Conservation (phyloP, 2,329 filamentous ascomycete genomes). For the Pseudohalonectria lignicola region DNA sequence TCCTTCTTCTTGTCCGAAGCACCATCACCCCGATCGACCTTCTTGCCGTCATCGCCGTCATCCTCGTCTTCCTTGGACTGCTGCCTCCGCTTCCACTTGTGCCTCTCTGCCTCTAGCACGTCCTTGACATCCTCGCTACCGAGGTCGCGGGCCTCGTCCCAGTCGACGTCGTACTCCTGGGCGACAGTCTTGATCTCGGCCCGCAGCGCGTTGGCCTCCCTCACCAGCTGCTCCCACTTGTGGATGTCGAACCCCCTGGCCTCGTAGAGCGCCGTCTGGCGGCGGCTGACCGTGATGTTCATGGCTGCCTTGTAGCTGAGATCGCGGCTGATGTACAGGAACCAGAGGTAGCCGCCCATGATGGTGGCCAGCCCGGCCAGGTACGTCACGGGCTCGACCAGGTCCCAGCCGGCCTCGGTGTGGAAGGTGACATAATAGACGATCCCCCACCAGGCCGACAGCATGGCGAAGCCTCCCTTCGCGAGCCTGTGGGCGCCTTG, state of each 20-base stretch:
- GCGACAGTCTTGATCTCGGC: conserved; percentile 73
- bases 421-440: conserved; percentile 65
- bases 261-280: conserved; percentile 69
- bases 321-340: conserved; percentile 84
- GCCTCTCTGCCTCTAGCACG: conserved; percentile 41
- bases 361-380: conserved; percentile 76
- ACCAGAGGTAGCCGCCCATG: conserved; percentile 88
- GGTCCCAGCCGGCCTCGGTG: conserved; percentile 78
- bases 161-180: conserved; percentile 81
- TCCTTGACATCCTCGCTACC: conserved; percentile 54
- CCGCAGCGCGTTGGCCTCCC: conserved; percentile 68
- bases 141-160: conserved; percentile 69
- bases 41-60: conserved; percentile 20
- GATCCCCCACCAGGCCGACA: conserved; percentile 69
- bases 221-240: conserved; percentile 67
- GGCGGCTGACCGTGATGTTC: conserved; percentile 71
- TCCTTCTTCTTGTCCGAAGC: conserved; percentile 3
- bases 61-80: conserved; percentile 28
- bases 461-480: conserved; percentile 62
- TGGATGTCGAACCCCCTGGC: conserved; percentile 62
- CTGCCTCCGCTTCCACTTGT: conserved; percentile 22
- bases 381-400: conserved; percentile 86
- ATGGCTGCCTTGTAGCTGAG: conserved; percentile 78
- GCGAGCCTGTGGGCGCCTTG: conserved; percentile 68
- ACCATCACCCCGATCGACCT: conserved; percentile 12